Evolutionary conservation across 306 rosid genomes (phyloP).

Genomic region (Psophocarpus tetragonolobus): DNA sequence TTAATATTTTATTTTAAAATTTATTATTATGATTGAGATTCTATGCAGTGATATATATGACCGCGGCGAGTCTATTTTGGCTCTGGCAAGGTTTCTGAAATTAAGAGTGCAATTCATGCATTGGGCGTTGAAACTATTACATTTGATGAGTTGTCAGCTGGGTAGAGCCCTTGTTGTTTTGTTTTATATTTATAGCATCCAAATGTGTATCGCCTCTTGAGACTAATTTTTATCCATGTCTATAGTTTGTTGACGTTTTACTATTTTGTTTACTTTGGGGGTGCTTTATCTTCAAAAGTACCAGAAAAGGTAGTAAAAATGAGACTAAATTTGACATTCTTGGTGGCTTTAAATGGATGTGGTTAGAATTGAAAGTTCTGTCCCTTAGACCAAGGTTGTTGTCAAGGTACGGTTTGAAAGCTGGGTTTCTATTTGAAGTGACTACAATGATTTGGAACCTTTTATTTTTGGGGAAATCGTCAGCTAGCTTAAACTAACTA

Average conservation of each 20-base stretch:
- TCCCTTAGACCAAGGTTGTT: slow-evolving; percentile 24
- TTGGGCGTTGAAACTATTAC: slow-evolving; percentile 81
- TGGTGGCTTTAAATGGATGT: slow-evolving; percentile 23
- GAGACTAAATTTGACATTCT: not conserved
- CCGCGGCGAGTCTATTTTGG: too few relatives aligned
- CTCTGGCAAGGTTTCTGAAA: slow-evolving; percentile 93
- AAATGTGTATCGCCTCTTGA: not conserved
- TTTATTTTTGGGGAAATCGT: slow-evolving; percentile 19
- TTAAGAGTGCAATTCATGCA: slow-evolving; percentile 81
- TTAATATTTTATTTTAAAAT: too few relatives aligned
- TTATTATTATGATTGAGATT: too few relatives aligned
- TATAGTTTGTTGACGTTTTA: slow-evolving; percentile 28
- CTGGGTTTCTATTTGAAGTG: slow-evolving; percentile 14
- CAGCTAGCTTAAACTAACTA: slow-evolving; percentile 3
- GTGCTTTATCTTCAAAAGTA: not conserved
- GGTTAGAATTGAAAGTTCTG: not conserved
- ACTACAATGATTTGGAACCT: not conserved
- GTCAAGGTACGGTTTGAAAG: slow-evolving; percentile 17
- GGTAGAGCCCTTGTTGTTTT: slow-evolving; percentile 46
- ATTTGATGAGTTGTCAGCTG: slow-evolving; percentile 95
- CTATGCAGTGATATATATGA: too few relatives aligned
- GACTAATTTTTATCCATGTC: slow-evolving; percentile 9
- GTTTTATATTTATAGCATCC: slow-evolving; percentile 25
- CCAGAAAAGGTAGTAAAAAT: not conserved
- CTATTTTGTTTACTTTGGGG: slow-evolving; percentile 22